Evolutionary conservation across 352 stramenopile genomes (phyloP).

Genomic region (Phytophthora pinifolia): DNA sequence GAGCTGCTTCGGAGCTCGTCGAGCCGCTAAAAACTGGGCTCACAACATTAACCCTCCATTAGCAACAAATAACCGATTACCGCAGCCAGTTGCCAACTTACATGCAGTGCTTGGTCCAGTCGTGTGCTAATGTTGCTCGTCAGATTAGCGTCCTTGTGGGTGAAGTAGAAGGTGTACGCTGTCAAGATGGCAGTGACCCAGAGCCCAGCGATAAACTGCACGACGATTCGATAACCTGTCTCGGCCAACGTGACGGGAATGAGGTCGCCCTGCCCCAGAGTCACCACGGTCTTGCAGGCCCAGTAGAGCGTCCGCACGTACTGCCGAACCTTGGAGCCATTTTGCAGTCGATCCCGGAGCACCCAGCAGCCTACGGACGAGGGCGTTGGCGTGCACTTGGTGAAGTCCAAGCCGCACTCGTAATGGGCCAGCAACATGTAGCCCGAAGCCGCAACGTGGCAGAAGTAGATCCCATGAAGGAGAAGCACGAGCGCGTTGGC

Average conservation of each 20-base stretch:
- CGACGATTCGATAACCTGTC: constrained; percentile 58
- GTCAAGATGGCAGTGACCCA: constrained; percentile 73
- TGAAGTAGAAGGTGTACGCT: constrained; percentile 76
- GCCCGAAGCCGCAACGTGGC: constrained; percentile 49
- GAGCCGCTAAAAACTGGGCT: constrained; percentile 43
- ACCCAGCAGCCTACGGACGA: constrained; percentile 50
- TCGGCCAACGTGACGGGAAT: constrained; percentile 55
- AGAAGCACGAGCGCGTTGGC: constrained; percentile 46
- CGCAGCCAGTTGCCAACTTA: constrained; percentile 6
- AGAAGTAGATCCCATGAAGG: constrained; percentile 51
- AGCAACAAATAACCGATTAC: neutral
- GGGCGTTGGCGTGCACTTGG: constrained; percentile 22
- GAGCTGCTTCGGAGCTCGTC: constrained; percentile 38
- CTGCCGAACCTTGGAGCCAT: constrained; percentile 39
- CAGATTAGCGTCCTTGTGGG: constrained; percentile 60
- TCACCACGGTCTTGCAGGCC: constrained; percentile 72
- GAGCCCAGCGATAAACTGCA: constrained; percentile 61
- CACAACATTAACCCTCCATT: neutral
- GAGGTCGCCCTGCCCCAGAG: constrained; percentile 66
- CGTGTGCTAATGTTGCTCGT: constrained; percentile 64
- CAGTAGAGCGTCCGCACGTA: constrained; percentile 70
- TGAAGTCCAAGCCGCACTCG: constrained; percentile 42
- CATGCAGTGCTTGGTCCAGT: constrained; percentile 50
- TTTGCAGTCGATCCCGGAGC: constrained; percentile 57
- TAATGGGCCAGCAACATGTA: constrained; percentile 68